These are phyloP conservation scores for Mallotus nudiflorus DNA, from an alignment of 345 rosid species.

Conservation along the genomic window DNA sequence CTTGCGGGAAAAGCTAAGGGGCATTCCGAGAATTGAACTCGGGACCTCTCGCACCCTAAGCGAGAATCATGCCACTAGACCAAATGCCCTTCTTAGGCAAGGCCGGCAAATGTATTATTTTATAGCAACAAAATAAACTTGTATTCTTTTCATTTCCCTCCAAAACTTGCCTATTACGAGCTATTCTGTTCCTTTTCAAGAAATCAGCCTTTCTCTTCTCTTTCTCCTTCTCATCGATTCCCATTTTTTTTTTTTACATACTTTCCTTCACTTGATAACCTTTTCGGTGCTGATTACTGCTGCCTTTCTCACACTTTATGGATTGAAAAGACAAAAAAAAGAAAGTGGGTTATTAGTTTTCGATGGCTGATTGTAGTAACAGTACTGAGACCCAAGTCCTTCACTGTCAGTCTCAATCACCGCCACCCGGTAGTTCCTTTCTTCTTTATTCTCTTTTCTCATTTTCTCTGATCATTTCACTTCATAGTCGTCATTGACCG, in stretches of 20 bases:
- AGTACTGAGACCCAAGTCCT: neutral
- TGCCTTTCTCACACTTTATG: neutral
- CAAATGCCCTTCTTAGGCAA: constrained; percentile 53
- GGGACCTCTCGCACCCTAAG: constrained; percentile 88
- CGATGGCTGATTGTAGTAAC: neutral
- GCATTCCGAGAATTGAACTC: constrained; percentile 81
- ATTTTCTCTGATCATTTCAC: neutral
- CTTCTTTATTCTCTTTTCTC: neutral
- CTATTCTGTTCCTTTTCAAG: too few relatives aligned
- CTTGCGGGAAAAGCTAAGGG: constrained; percentile 27
- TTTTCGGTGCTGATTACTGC: neutral
- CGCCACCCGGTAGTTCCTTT: neutral
- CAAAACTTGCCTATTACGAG: neutral
- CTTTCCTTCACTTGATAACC: neutral
- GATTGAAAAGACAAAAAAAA: too few relatives aligned
- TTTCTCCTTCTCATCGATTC: neutral
- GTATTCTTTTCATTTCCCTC: neutral
- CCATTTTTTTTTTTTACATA: neutral
- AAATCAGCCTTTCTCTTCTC: too few relatives aligned
- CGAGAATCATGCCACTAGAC: constrained; percentile 93
- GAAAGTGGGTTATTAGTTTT: neutral
- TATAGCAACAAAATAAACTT: neutral
- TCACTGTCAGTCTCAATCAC: neutral
- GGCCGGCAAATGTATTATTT: neutral
- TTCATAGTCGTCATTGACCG: neutral